Evolutionary conservation across 179 eudicot species (phyloP), one percentile per base, ranked within the genome.

Genomic region (Heliamphora pulchella): DNA sequence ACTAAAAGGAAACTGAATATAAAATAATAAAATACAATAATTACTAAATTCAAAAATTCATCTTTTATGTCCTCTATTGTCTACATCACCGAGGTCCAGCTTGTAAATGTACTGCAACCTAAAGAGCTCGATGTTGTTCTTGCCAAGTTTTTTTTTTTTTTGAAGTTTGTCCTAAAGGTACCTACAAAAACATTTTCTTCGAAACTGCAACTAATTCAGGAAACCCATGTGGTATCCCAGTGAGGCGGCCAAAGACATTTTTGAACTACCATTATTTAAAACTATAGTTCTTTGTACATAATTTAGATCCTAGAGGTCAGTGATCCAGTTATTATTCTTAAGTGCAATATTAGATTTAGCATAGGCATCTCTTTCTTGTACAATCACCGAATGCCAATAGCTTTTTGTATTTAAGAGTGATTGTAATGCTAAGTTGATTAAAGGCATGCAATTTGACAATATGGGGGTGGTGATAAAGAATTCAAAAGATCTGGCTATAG

Each of bases 401-500:
- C 17, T 39, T 54, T 66, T 54, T 41, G 15, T 47, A 41, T 14
- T n/a, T 20, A 47, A 59, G 14, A 71, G 11, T n/a, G 64, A 58
- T 43, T 22, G 4, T 17, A 43, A 47, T 2, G 3, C 66, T 41
- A 11, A 58, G 48, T 8, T 4, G 8, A 48, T 63, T 10, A 77
- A 63, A 9, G 41, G 31, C 44, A 31, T 55, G 67, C 79, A 74
- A 74, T 74, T 57, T 74, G 50, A 18, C 71, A 67, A 39, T 41
- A 67, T 63, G 58, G 57, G 79, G 41, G 2, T 61, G 54, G 8
- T 7, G 46, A 10, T 8, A 6, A 9, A 46, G 39, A 55, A 55
- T 22, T 39, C 18, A 55, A 39, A 57, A 51, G 22, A 55, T 63
- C 55, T 69, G n/a, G 9, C 18, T 68, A 6, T 55, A 79, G 31